These are phyloP conservation scores for Ascochyta fabae DNA, from an alignment of 2,329 filamentous ascomycete genomes.

Conservation along the genomic window DNA sequence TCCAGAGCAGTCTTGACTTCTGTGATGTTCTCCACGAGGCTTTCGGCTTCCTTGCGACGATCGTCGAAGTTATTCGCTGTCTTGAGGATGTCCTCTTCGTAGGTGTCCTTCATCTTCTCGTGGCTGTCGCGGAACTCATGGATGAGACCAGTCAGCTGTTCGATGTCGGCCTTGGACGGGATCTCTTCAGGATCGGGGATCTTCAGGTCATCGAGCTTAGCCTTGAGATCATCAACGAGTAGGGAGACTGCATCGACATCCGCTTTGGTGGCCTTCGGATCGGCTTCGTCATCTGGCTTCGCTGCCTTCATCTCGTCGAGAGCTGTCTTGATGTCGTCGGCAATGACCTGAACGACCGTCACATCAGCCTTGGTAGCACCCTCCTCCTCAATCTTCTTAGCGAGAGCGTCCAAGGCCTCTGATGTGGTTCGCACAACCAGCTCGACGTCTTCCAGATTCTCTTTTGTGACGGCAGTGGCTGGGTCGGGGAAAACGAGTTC, in stretches of 20 bases:
- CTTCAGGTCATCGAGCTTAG: conserved; percentile 74
- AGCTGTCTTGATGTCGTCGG: conserved; percentile 76
- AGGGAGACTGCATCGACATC: conserved; percentile 82
- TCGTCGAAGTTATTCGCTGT: conserved; percentile 82
- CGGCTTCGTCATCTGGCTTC: conserved; percentile 59
- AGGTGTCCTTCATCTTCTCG: conserved; percentile 73
- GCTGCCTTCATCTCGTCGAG: conserved; percentile 70
- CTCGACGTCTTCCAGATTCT: conserved; percentile 68
- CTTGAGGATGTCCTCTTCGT: conserved; percentile 74
- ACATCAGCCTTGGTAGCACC: conserved; percentile 81
- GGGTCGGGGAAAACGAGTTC: conserved; percentile 72
- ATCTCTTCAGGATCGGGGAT: conserved; percentile 73
- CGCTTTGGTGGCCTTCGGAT: conserved; percentile 74
- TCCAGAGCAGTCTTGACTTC: conserved; percentile 80
- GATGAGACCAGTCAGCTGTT: conserved; percentile 63
- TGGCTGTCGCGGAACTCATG: conserved; percentile 63
- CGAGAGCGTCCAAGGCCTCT: conserved; percentile 71
- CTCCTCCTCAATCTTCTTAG: conserved; percentile 69
- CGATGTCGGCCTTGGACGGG: conserved; percentile 77
- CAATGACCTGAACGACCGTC: conserved; percentile 74
- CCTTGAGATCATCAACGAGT: conserved; percentile 84
- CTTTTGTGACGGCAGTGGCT: conserved; percentile 70
- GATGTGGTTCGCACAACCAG: conserved; percentile 76
- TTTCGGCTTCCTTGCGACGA: conserved; percentile 81
- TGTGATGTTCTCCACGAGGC: conserved; percentile 76